Evolutionary conservation across 2,329 filamentous ascomycete species (phyloP).

Genomic region (Penicillium paneum): DNA sequence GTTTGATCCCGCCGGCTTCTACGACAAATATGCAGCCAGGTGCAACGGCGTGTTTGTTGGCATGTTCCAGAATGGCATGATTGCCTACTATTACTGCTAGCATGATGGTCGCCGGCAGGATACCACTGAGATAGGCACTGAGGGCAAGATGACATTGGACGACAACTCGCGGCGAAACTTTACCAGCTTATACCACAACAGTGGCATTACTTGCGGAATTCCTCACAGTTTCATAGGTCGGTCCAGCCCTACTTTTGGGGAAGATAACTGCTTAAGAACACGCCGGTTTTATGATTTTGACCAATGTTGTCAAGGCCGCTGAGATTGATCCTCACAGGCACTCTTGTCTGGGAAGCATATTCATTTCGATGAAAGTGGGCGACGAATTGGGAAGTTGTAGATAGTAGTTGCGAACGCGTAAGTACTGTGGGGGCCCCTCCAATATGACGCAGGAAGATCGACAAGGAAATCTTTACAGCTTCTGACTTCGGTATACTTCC

Average conservation of each 20-base stretch:
- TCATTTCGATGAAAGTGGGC: conserved; percentile 55
- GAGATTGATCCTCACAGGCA: conserved; percentile 56
- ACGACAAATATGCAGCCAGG: conserved; percentile 62
- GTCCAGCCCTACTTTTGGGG: conserved; percentile 61
- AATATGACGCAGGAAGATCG: conserved; percentile 6
- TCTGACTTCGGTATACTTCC: background rate
- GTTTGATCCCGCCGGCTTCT: conserved; percentile 62
- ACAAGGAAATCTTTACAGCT: background rate
- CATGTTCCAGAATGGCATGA: conserved; percentile 61
- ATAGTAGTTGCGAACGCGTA: background rate
- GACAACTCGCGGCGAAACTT: conserved; percentile 55
- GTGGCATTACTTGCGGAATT: conserved; percentile 58
- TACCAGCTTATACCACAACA: conserved; percentile 54
- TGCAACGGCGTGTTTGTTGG: conserved; percentile 67
- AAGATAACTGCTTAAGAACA: conserved; percentile 58
- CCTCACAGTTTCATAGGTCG: conserved; percentile 61
- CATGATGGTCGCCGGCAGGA: conserved; percentile 67
- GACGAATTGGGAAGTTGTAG: conserved; percentile 38
- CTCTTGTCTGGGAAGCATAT: conserved; percentile 55
- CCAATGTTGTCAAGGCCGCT: conserved; percentile 56
- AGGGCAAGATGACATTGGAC: conserved; percentile 62
- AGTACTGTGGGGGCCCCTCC: background rate
- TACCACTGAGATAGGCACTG: conserved; percentile 63
- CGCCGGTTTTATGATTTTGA: conserved; percentile 53
- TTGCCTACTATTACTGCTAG: conserved; percentile 61